Evolutionary conservation across 345 rosid species (phyloP).

Genomic region (Salix suchowensis): DNA sequence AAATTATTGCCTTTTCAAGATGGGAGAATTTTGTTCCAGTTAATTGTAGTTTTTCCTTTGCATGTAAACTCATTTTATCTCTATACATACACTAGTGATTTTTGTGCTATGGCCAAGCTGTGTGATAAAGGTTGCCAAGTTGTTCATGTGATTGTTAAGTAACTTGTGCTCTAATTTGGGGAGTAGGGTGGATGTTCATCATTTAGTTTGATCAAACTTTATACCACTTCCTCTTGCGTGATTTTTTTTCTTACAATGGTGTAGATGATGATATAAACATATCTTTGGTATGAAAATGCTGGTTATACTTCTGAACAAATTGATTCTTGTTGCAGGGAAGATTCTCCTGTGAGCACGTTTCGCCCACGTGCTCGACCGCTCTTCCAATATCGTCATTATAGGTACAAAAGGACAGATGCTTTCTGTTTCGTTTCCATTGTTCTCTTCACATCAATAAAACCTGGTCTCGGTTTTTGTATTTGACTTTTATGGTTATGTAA

Average conservation of each 20-base stretch:
- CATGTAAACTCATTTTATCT: neutral
- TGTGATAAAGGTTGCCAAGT: neutral
- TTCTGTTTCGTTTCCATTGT: neutral
- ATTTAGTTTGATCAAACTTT: neutral
- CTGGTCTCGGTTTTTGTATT: neutral
- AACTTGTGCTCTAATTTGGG: slow-evolving; percentile 1
- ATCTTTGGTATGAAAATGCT: neutral
- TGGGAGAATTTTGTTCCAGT: slow-evolving; percentile 4
- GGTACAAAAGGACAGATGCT: slow-evolving; percentile 40
- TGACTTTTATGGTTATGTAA: neutral
- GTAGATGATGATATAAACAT: neutral
- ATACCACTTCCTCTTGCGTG: neutral
- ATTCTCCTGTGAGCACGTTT: slow-evolving; percentile 78
- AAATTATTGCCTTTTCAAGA: slow-evolving; percentile 15
- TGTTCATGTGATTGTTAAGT: neutral
- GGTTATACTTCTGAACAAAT: slow-evolving; percentile 6
- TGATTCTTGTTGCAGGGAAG: slow-evolving; percentile 60
- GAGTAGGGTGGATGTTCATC: neutral
- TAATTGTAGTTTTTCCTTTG: neutral
- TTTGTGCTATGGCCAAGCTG: neutral
- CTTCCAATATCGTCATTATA: slow-evolving; percentile 96
- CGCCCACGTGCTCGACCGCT: slow-evolving; percentile 91
- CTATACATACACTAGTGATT: neutral
- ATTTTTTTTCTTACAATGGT: neutral
- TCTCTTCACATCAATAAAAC: neutral